phyloP scores from a whole-genome alignment of 768 basidiomycete genomes.

The Leucocoprinus birnbaumii region DNA sequence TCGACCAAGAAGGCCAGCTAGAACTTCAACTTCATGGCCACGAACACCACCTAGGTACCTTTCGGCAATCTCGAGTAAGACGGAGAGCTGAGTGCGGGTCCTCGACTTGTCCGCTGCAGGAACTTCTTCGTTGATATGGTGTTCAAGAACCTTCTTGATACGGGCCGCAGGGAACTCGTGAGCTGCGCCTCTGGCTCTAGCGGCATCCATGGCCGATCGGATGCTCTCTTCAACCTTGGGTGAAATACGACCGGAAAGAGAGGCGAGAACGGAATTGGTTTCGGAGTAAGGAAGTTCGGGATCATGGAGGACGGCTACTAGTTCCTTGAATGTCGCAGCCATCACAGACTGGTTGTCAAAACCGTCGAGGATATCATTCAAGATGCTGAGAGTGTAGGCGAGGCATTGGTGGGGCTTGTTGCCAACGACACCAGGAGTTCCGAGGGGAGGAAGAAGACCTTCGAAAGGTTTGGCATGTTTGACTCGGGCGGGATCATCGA shows the following conservation, averaged over 20 bases:
- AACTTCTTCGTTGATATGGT: constrained; percentile 78
- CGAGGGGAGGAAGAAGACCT: constrained; percentile 86
- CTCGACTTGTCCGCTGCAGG: constrained; percentile 77
- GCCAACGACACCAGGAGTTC: constrained; percentile 80
- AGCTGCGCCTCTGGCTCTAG: constrained; percentile 67
- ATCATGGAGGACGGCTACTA: constrained; percentile 78
- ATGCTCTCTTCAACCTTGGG: constrained; percentile 86
- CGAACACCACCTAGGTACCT: constrained; percentile 82
- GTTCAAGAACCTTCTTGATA: constrained; percentile 83
- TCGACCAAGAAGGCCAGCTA: constrained; percentile 72
- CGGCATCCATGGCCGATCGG: constrained; percentile 71
- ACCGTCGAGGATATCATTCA: constrained; percentile 92
- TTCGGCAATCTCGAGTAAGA: constrained; percentile 74
- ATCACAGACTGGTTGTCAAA: constrained; percentile 96
- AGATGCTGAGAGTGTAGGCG: constrained; percentile 64
- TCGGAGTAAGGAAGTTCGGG: constrained; percentile 89
- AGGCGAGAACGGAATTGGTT: constrained; percentile 76
- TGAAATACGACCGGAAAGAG: constrained; percentile 92
- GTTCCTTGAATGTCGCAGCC: constrained; percentile 81
- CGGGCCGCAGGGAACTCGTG: constrained; percentile 90
- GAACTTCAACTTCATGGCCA: constrained; percentile 76
- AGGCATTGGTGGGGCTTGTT: constrained; percentile 90
- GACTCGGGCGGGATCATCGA: constrained; percentile 94
- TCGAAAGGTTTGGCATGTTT: constrained; percentile 99
- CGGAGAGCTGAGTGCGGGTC: constrained; percentile 69